Percentiles rank a stretch among this genome's conserved stretches.
phyloP scores from a whole-genome alignment of 768 basidiomycete genomes.

The Rhizopogon rudus region DNA sequence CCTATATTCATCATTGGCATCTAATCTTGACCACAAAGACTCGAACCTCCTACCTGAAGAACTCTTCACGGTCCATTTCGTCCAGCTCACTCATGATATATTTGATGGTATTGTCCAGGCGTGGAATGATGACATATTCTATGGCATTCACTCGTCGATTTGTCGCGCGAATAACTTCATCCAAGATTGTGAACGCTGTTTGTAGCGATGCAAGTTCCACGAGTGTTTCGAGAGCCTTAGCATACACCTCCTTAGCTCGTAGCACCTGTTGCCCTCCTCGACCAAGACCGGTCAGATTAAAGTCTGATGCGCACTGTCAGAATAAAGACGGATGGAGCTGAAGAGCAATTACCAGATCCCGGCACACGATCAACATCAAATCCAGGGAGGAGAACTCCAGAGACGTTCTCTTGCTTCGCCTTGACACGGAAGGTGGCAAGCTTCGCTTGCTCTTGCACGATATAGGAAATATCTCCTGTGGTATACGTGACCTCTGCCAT shows the following conservation, averaged over 20 bases:
- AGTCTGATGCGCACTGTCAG: slow-evolving; percentile 49
- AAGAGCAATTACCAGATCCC: slow-evolving; percentile 60
- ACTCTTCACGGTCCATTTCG: slow-evolving; percentile 97
- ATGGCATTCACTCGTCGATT: slow-evolving; percentile 99
- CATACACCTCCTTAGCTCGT: slow-evolving; percentile 94
- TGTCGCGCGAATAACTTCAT: slow-evolving; percentile 98
- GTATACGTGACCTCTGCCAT: slow-evolving; percentile 98
- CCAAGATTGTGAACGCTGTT: slow-evolving; percentile 97
- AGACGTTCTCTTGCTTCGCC: slow-evolving; percentile 96
- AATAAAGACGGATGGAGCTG: neutral
- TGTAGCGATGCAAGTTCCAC: slow-evolving; percentile 96
- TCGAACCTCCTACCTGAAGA: slow-evolving; percentile 64
- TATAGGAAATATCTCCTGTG: slow-evolving; percentile 95
- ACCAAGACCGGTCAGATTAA: slow-evolving; percentile 95
- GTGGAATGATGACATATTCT: slow-evolving; percentile 94
- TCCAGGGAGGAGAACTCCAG: slow-evolving; percentile 91
- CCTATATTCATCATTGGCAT: slow-evolving; percentile 34
- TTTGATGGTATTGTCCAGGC: slow-evolving; percentile 94
- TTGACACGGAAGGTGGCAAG: slow-evolving; percentile 89
- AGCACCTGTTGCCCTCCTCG: slow-evolving; percentile 96
- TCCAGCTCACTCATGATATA: slow-evolving; percentile 97
- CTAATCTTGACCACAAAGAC: neutral
- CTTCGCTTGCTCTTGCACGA: slow-evolving; percentile 94
- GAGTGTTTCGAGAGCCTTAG: slow-evolving; percentile 94
- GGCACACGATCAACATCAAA: slow-evolving; percentile 88